Evolutionary conservation across 371 early-diverging fungal species (phyloP), one percentile per base, ranked within the genome.

Genomic region (Mortierella sp.): DNA sequence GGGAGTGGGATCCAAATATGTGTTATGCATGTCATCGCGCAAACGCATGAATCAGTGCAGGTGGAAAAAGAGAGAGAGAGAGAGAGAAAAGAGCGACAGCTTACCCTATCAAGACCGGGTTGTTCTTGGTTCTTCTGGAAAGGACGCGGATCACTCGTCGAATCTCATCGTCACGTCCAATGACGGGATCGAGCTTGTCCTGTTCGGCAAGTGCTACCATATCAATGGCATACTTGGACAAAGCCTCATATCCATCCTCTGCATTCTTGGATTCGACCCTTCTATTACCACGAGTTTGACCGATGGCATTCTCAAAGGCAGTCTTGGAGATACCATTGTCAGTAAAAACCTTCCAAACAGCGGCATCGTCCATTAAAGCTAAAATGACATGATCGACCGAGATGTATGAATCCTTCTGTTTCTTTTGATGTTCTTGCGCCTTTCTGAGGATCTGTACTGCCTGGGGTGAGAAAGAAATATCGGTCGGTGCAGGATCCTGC

Each of bases 211-310:
- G 84, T n/a, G 88, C 85, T 2, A 94, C 92, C 83, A 96, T 82
- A 61, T 96, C 94, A 26, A 98, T 89, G 16, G 97, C 98, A 84
- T 98, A 99, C 75, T 99, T 96, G 57, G 88, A 86, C 18, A 99
- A 87, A 4, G 97, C 96, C 57, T 90, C 87, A 65, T 92, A 84
- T 76, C 94, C 91, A 19, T 91, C 92, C 77, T 98, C 98, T 28
- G 95, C 96, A 60, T 86, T 90, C 79, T 91, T 90, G 47, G 91
- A 89, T 61, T 95, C 95, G 21, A 97, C 96, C 28, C 90, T 89
- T 25, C 92, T 88, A 72, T 86, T 92, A 19, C 98, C 98, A 37
- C 97, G 88, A 7, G 94, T 84, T 80, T 93, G 89, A n/a, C 87
- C 77, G 15, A 97, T 87, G 12, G 94, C 92, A n/a, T 84, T 84